These are phyloP conservation scores for Candida nitratophila DNA, from an alignment of 805 yeast genomes.

Conservation along the genomic window DNA sequence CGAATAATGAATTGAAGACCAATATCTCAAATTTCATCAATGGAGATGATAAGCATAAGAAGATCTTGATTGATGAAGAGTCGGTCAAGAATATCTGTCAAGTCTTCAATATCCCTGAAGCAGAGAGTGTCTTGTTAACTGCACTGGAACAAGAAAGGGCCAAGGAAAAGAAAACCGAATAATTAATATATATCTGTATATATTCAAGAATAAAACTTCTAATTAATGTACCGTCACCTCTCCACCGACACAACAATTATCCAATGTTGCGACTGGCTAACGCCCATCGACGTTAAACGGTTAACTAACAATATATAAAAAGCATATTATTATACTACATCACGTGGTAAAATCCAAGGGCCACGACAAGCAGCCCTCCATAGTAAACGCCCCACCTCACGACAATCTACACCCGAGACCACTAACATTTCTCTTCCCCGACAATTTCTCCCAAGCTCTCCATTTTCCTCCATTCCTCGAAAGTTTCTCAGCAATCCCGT, in stretches of 20 bases:
- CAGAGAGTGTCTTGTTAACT: slow-evolving; percentile 36
- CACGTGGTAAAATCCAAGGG: not conserved
- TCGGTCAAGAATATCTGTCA: slow-evolving; percentile 39
- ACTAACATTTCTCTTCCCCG: not conserved
- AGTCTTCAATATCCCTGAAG: slow-evolving; percentile 36
- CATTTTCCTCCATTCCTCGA: not conserved
- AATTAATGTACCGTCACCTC: too few relatives aligned
- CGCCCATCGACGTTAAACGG: too few relatives aligned
- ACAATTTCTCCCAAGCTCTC: too few relatives aligned
- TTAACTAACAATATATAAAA: too few relatives aligned
- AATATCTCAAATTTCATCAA: slow-evolving; percentile 14
- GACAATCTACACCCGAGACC: not conserved
- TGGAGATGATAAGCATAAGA: slow-evolving; percentile 18
- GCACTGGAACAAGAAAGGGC: slow-evolving; percentile 49
- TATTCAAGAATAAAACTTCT: too few relatives aligned
- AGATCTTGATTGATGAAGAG: slow-evolving; percentile 36
- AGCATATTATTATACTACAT: too few relatives aligned
- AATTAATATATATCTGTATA: too few relatives aligned
- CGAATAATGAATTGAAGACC: slow-evolving; percentile 10
- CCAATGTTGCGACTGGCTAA: too few relatives aligned
- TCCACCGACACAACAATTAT: too few relatives aligned
- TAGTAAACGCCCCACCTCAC: too few relatives aligned
- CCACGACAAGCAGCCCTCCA: not conserved
- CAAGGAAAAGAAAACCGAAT: not conserved
- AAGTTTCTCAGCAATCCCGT: not conserved